Evolutionary conservation across 371 early-diverging fungal species (phyloP).

Genomic region (Lichtheimia ramosa): DNA sequence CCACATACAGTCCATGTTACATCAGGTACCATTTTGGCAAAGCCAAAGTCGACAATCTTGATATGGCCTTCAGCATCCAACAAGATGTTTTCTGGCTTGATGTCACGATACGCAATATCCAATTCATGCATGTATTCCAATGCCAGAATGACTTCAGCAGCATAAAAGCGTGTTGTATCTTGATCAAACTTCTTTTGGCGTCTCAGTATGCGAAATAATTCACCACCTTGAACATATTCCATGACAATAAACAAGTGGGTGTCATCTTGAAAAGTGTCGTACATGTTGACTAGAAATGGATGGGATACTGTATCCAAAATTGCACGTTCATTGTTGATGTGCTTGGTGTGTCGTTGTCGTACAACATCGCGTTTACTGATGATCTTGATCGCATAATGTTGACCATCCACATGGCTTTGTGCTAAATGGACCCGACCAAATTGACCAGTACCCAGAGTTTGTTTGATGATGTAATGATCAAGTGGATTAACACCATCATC

Average conservation of each 20-base stretch:
- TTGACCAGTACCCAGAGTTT: conserved; percentile 72
- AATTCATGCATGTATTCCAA: conserved; percentile 94
- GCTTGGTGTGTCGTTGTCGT: conserved; percentile 89
- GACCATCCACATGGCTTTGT: conserved; percentile 42
- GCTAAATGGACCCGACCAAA: conserved; percentile 73
- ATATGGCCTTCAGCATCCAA: conserved; percentile 92
- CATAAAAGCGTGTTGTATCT: conserved; percentile 82
- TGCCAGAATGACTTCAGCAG: conserved; percentile 76
- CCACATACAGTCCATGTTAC: conserved; percentile 95
- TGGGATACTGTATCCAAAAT: conserved; percentile 81
- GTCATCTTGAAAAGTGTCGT: conserved; percentile 88
- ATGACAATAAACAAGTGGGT: conserved; percentile 92
- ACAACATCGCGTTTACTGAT: conserved; percentile 93
- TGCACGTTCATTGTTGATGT: conserved; percentile 87
- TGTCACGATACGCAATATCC: conserved; percentile 95
- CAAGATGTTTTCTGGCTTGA: conserved; percentile 94
- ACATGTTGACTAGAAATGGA: conserved; percentile 91
- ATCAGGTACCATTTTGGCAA: conserved; percentile 85
- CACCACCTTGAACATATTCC: conserved; percentile 97
- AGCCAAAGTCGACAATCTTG: conserved; percentile 99
- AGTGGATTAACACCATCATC: conserved; percentile 14
- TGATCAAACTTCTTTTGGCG: conserved; percentile 83
- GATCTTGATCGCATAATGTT: conserved; percentile 88
- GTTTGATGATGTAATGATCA: conserved; percentile 33
- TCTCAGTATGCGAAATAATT: conserved; percentile 79